These are phyloP conservation scores for Lactarius hatsudake DNA, from an alignment of 768 basidiomycete genomes.

Conservation along the genomic window DNA sequence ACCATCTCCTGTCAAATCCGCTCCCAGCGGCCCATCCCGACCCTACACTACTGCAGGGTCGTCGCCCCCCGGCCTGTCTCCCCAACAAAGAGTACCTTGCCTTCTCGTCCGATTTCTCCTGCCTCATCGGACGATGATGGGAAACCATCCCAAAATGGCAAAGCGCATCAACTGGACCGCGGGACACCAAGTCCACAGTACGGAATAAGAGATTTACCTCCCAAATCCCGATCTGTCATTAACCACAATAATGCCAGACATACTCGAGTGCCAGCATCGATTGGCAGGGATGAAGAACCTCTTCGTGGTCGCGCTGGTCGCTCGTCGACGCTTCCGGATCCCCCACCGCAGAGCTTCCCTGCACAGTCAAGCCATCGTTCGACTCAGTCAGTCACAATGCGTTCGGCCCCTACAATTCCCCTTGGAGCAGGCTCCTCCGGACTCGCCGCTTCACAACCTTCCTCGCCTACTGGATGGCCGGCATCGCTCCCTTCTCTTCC, in stretches of 20 bases:
- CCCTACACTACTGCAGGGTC: constrained; percentile 8
- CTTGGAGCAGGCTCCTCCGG: constrained; percentile 7
- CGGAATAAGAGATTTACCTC: constrained; percentile 28
- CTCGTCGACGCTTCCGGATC: constrained; percentile 23
- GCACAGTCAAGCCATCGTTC: constrained; percentile 17
- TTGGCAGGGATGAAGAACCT: constrained; percentile 14
- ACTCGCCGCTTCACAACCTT: constrained; percentile 19
- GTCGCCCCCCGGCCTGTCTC: constrained; percentile 14
- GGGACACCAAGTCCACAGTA: constrained; percentile 27
- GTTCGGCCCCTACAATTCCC: constrained; percentile 3
- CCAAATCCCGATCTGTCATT: constrained; percentile 24
- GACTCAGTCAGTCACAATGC: constrained; percentile 23
- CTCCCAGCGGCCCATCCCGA: constrained; percentile 14
- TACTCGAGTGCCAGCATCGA: constrained; percentile 12
- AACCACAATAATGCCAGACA: constrained; percentile 20
- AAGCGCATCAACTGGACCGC: constrained; percentile 5
- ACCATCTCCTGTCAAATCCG: constrained; percentile 18
- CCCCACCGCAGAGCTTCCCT: constrained; percentile 4
- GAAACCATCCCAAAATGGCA: constrained; percentile 15
- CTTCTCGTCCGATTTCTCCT: constrained; percentile 24
- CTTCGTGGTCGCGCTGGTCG: constrained; percentile 22
- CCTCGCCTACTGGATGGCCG: constrained; percentile 25
- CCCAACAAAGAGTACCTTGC: constrained; percentile 12
- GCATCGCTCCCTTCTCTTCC: constrained; percentile 22
- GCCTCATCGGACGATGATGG: constrained; percentile 22